These are phyloP conservation scores for Kwoniella dendrophila DNA, from an alignment of 768 basidiomycete species.

Conservation along the genomic window DNA sequence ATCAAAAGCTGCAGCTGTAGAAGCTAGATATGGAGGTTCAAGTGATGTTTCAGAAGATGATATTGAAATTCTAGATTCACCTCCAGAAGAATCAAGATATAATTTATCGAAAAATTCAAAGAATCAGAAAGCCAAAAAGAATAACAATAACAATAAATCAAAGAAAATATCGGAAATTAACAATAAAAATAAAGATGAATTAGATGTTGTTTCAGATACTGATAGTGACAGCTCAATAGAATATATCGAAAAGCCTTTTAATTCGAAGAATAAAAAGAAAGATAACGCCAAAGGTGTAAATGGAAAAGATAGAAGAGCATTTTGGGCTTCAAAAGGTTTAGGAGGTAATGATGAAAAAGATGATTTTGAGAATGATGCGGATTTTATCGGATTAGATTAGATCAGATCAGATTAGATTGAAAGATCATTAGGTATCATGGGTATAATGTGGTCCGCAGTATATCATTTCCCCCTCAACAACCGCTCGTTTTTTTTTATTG, in stretches of 20 bases:
- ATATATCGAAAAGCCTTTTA: neutral
- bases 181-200: constrained; percentile 1
- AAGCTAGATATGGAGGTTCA: constrained; percentile 6
- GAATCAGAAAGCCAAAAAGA: neutral
- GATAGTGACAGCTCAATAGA: constrained; percentile 6
- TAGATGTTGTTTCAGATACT: neutral
- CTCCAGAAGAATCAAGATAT: constrained; percentile 39
- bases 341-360: constrained; percentile 9
- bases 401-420: neutral
- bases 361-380: constrained; percentile 23
- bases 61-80: constrained; percentile 17
- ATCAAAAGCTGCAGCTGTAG: neutral
- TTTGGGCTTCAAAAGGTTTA: constrained; percentile 41
- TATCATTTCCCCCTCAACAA: too few relatives aligned
- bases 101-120: constrained; percentile 12
- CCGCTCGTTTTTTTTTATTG: too few relatives aligned
- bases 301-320: constrained; percentile 34
- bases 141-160: neutral
- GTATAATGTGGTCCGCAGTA: too few relatives aligned
- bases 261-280: neutral
- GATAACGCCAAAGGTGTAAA: too few relatives aligned
- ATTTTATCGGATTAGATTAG: constrained; percentile 21
- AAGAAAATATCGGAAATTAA: neutral
- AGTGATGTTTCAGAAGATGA: constrained; percentile 18
- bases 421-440: neutral